Percentiles rank a stretch among this genome's conserved stretches.
Evolutionary conservation across 768 basidiomycete species (phyloP).

Genomic region (Kwoniella bestiolae): DNA sequence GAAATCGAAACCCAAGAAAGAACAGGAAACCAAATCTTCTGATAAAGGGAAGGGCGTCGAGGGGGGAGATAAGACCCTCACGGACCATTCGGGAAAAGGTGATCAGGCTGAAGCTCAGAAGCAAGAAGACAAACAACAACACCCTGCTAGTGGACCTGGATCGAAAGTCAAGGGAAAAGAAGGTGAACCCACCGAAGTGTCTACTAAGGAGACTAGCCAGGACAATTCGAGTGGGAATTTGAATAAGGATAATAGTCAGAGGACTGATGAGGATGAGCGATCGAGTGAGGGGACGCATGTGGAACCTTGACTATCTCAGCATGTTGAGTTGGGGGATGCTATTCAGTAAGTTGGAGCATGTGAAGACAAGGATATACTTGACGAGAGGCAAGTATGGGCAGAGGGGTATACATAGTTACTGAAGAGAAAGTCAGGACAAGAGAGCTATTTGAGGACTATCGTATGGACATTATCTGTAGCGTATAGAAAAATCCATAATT

Average conservation of each 20-base stretch:
- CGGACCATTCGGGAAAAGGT: constrained; percentile 21
- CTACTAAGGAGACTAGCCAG: constrained; percentile 5
- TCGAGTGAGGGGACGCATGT: constrained; percentile 24
- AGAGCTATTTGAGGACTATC: too few species aligned
- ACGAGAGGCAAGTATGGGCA: neutral
- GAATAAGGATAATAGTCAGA: constrained; percentile 12
- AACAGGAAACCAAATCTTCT: neutral
- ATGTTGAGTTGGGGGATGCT: neutral
- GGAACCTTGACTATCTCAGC: constrained; percentile 18
- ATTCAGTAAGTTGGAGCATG: neutral
- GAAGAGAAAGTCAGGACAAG: too few species aligned
- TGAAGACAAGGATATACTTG: too few species aligned
- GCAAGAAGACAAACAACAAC: neutral
- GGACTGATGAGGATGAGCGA: constrained; percentile 18
- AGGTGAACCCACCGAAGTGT: constrained; percentile 3
- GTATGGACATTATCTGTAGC: too few species aligned
- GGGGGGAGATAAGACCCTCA: constrained; percentile 24
- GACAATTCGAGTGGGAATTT: constrained; percentile 3
- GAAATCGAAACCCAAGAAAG: constrained; percentile 18
- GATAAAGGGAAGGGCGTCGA: constrained; percentile 13
- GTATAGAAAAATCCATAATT: too few species aligned
- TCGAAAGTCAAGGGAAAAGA: neutral
- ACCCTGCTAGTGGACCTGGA: neutral
- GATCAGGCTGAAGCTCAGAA: constrained; percentile 10
- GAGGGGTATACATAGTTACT: neutral